Percentiles rank a stretch among this genome's conserved stretches.
These are phyloP conservation scores for Candida vaughaniae DNA, from an alignment of 805 yeast species.

Conservation along the genomic window DNA sequence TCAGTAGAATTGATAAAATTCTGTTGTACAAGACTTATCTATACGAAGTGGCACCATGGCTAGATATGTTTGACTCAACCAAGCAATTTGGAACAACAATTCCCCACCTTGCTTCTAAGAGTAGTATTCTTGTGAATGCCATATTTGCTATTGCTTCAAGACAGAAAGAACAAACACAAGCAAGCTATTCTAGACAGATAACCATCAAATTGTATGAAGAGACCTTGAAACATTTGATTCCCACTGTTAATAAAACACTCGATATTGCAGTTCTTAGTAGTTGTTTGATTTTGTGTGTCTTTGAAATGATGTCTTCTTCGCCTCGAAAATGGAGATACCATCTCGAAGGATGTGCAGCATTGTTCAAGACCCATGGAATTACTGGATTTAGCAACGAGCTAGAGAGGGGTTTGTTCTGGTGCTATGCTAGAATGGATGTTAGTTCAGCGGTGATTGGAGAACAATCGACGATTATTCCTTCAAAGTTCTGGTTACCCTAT, in stretches of 20 bases:
- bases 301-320: constrained; percentile 42
- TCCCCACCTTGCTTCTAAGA: constrained; percentile 11
- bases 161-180: constrained; percentile 27
- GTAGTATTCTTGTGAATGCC: constrained; percentile 21
- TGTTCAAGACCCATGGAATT: constrained; percentile 35
- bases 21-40: constrained; percentile 29
- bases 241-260: constrained; percentile 29
- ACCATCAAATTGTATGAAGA: constrained; percentile 32
- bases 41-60: constrained; percentile 38
- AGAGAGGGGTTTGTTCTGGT: constrained; percentile 44
- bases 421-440: constrained; percentile 42
- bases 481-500: constrained; percentile 35
- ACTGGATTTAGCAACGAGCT: constrained; percentile 34
- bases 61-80: constrained; percentile 37
- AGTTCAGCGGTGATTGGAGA: constrained; percentile 37
- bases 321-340: constrained; percentile 40
- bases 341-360: constrained; percentile 33
- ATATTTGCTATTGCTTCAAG: constrained; percentile 32
- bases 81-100: constrained; percentile 30
- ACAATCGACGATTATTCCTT: constrained; percentile 32
- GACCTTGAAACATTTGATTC: constrained; percentile 30
- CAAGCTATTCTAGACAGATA: constrained; percentile 19
- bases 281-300: constrained; percentile 41
- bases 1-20: constrained; percentile 21
- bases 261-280: constrained; percentile 30